Evolutionary conservation across 805 yeast species (phyloP).

Genomic region (Metschnikowia colocasiae): DNA sequence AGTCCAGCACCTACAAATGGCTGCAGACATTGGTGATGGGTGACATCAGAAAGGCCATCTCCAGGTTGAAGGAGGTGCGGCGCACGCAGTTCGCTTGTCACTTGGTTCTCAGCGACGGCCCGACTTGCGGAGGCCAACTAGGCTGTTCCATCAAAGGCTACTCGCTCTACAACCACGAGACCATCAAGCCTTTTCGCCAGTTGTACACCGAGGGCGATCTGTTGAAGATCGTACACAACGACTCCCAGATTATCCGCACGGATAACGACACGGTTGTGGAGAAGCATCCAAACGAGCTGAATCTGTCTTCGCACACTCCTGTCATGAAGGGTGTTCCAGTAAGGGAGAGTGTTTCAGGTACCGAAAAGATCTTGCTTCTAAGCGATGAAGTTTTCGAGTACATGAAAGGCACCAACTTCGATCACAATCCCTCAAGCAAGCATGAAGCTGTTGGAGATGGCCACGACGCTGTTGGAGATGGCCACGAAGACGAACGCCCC

Average conservation of each 20-base stretch:
- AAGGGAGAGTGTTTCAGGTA: conserved; percentile 10
- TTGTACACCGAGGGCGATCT: conserved; percentile 54
- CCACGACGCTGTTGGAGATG: conserved; percentile 4
- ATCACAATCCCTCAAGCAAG: conserved; percentile 27
- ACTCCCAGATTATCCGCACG: conserved; percentile 8
- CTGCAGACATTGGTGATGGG: conserved; percentile 13
- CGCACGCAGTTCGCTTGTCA: conserved; percentile 62
- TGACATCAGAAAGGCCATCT: conserved; percentile 46
- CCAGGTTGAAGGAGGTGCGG: conserved; percentile 57
- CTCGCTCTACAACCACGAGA: conserved; percentile 55
- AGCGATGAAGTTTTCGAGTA: conserved; percentile 24
- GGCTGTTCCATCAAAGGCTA: conserved; percentile 71
- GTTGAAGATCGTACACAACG: conserved; percentile 46
- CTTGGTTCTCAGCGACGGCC: conserved; percentile 50
- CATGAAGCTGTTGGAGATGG: conserved; percentile 7
- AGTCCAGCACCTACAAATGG: conserved; percentile 8
- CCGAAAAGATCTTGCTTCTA: conserved; percentile 23
- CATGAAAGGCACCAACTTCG: conserved; percentile 34
- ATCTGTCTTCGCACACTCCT: no score
- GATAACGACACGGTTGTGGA: conserved; percentile 23
- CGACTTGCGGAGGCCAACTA: conserved; percentile 35
- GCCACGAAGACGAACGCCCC: conserved; percentile 5
- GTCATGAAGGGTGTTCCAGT: conserved; percentile 23
- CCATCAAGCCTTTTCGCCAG: conserved; percentile 44
- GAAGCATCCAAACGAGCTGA: conserved; percentile 9